Percentiles rank a stretch among this genome's conserved stretches.
Conservation (phyloP, 1,284 basidiomycete genomes). For the Puccinia novopanici region DNA sequence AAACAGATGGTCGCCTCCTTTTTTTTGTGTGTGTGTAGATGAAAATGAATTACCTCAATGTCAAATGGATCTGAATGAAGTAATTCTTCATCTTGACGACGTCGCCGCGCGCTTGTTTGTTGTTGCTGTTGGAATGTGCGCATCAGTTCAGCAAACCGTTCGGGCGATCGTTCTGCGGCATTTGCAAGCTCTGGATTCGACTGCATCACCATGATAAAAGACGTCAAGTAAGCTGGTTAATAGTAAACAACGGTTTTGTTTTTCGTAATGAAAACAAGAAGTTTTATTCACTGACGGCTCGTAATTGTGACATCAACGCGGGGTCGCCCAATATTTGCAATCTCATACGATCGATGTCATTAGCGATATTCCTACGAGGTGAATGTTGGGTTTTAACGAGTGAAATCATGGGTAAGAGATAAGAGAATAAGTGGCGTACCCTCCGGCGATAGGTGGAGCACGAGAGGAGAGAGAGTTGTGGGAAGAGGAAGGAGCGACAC, state of each 20-base stretch:
- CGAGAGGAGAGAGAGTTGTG: slow-evolving; percentile 7
- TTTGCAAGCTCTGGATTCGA: slow-evolving; percentile 75
- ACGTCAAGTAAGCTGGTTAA: slow-evolving; percentile 53
- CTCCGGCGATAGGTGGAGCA: slow-evolving; percentile 34
- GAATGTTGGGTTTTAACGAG: not conserved
- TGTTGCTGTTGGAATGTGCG: slow-evolving; percentile 68
- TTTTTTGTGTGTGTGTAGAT: not conserved
- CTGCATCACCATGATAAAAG: slow-evolving; percentile 60
- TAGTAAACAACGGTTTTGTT: not conserved
- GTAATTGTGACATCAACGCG: slow-evolving; percentile 72
- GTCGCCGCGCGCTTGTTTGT: slow-evolving; percentile 64
- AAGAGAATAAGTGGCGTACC: not conserved
- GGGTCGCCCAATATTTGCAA: slow-evolving; percentile 83
- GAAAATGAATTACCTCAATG: slow-evolving; percentile 65
- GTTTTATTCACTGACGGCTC: slow-evolving; percentile 62
- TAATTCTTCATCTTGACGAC: slow-evolving; percentile 54
- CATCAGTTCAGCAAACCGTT: slow-evolving; percentile 73
- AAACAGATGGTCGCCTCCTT: not conserved
- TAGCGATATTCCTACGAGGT: slow-evolving; percentile 44
- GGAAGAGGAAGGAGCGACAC: slow-evolving; percentile 15
- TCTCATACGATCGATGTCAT: slow-evolving; percentile 85
- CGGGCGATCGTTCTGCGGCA: slow-evolving; percentile 71
- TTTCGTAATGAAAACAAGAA: not conserved
- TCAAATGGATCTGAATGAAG: slow-evolving; percentile 85
- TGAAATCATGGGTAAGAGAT: not conserved